Conservation (phyloP, 1,139 yeast species). For the Hyphopichia burtonii region DNA sequence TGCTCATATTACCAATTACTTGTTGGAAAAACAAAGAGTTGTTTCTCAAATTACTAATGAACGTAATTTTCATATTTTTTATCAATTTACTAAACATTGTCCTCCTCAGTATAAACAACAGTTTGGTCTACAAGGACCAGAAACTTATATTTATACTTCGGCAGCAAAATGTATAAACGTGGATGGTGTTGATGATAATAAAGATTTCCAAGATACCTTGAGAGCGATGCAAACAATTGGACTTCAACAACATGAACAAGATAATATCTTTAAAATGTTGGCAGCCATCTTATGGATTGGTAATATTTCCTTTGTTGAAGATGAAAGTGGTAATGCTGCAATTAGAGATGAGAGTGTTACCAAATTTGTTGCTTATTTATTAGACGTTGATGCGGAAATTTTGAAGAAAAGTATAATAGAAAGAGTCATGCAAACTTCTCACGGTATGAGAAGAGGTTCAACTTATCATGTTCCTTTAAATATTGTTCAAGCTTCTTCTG, state of each 20-base stretch:
- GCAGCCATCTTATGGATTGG: conserved; percentile 95
- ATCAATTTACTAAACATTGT: conserved; percentile 92
- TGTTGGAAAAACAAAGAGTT: conserved; percentile 92
- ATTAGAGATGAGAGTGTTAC: conserved; percentile 86
- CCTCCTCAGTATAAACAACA: conserved; percentile 78
- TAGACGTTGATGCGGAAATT: conserved; percentile 73
- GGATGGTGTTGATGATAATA: conserved; percentile 78
- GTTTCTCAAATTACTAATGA: conserved; percentile 91
- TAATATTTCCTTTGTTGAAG: conserved; percentile 80
- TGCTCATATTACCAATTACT: conserved; percentile 92
- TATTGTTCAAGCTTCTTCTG: conserved; percentile 89
- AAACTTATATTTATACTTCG: conserved; percentile 85
- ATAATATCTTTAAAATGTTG: conserved; percentile 79
- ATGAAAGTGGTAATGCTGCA: conserved; percentile 81
- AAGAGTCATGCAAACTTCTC: conserved; percentile 85
- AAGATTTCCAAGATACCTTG: conserved; percentile 78
- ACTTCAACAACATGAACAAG: conserved; percentile 77
- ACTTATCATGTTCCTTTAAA: conserved; percentile 94
- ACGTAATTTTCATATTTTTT: conserved; percentile 95
- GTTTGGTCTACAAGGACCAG: conserved; percentile 92
- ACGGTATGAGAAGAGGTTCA: conserved; percentile 87
- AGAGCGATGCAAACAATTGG: conserved; percentile 90
- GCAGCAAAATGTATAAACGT: conserved; percentile 84
- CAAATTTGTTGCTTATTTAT: conserved; percentile 86
- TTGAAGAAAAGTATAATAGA: conserved; percentile 71